Evolutionary conservation across 2,329 filamentous ascomycete species (phyloP), one percentile per base, ranked within the genome.

Genomic region (Aspergillus phoenicis): DNA sequence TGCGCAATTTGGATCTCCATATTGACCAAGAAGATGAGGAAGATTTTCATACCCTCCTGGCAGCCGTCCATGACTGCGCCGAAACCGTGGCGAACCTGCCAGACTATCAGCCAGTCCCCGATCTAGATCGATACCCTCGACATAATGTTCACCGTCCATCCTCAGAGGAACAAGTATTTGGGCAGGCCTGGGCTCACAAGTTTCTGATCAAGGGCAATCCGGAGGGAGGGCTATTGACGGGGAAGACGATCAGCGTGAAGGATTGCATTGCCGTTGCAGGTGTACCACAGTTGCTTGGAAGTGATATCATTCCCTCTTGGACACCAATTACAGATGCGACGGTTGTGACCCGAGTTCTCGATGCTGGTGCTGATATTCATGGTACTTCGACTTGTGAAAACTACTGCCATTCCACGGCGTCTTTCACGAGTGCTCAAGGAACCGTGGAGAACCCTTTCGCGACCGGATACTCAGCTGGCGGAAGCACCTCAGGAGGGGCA

Each of bases 361-460:
- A 84, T 15, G 82, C 81, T 2, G 84, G 84, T 0, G 84, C 78
- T 0, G 68, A 79, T 47, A 80, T 86, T 15, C 74, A 79, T 7
- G 81, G 84, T 10, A 85, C 82, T 0, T 76, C 82, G 1, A 78
- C 78, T 0, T 86, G 84, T 60, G 84, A 86, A 62, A 84, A 84
- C 64, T 80, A 82, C 52, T 85, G 82, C 63, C 68, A 71, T 33
- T 71, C 70, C 2, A 71, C 71, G 4, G 67, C 67, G 4, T 72
- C 70, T 10, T 72, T 65, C 58, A 71, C 70, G 3, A 72, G 69
- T 63, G 70, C 68, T 5, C 68, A 71, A 20, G 71, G 71, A 2
- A 66, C 52, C 2, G 63, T 73, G 6, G 68, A 73, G 26, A 73
- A 73, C 45, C 71, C 71, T 0, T 60, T 66, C 53, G 70, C 68